Evolutionary conservation across 495 filamentous ascomycete species (phyloP).

Genomic region (Aspergillus funiculosus): DNA sequence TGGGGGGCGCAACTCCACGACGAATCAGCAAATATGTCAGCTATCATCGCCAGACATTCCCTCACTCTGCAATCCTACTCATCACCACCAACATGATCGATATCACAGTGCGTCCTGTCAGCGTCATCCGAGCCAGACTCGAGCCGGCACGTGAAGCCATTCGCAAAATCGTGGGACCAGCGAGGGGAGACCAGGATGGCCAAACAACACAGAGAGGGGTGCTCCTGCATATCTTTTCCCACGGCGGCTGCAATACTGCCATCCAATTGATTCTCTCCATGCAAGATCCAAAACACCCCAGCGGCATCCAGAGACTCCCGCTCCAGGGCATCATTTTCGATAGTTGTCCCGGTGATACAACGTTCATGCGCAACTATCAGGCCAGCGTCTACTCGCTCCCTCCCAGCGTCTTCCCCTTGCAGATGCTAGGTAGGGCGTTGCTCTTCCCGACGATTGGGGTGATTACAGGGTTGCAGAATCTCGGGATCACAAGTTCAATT

Average conservation of each 20-base stretch:
- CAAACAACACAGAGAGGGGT: slow-evolving; percentile 14
- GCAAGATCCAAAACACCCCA: slow-evolving; percentile 15
- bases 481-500: slow-evolving; percentile 20
- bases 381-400: slow-evolving; percentile 22
- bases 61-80: slow-evolving; percentile 23
- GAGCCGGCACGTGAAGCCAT: slow-evolving; percentile 21
- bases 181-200: neutral
- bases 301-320: slow-evolving; percentile 10
- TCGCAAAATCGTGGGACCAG: slow-evolving; percentile 11
- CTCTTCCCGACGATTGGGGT: slow-evolving; percentile 23
- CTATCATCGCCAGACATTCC: slow-evolving; percentile 20
- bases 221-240: slow-evolving; percentile 28
- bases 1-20: slow-evolving; percentile 26
- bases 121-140: slow-evolving; percentile 18
- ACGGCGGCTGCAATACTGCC: slow-evolving; percentile 26
- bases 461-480: slow-evolving; percentile 17
- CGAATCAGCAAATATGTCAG: slow-evolving; percentile 28
- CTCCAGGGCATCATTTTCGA: slow-evolving; percentile 25
- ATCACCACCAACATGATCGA: slow-evolving; percentile 21
- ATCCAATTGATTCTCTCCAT: slow-evolving; percentile 24
- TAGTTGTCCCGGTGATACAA: slow-evolving; percentile 28
- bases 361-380: slow-evolving; percentile 20
- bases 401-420: slow-evolving; percentile 2
- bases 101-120: slow-evolving; percentile 17
- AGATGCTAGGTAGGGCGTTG: slow-evolving; percentile 15